Conservation (phyloP, 345 rosid species). For the Populus deltoides region DNA sequence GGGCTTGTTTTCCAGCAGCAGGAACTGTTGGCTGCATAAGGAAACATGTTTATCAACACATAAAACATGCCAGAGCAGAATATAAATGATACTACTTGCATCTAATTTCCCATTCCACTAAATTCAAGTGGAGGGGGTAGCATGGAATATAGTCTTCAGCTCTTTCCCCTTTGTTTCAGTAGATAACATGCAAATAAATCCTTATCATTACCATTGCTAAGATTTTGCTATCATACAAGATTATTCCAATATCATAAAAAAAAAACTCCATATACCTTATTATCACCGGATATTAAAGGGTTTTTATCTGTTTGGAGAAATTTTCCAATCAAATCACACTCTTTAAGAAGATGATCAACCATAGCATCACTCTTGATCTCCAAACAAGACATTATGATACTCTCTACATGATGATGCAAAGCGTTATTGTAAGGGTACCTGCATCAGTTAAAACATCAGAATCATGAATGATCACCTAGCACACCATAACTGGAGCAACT, state of each 20-base stretch:
- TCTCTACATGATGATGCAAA: constrained; percentile 94
- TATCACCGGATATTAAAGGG: constrained; percentile 52
- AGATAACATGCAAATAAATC: not conserved
- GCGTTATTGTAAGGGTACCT: constrained; percentile 98
- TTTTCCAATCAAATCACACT: constrained; percentile 74
- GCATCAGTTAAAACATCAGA: constrained; percentile 29
- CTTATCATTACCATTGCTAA: not conserved
- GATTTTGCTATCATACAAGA: not conserved
- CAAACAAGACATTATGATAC: constrained; percentile 74
- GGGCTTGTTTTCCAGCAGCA: constrained; percentile 67
- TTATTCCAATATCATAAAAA: not conserved
- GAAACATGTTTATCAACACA: not conserved
- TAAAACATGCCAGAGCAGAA: not conserved
- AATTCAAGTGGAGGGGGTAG: not conserved
- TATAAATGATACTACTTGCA: not conserved
- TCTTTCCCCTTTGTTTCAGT: not conserved
- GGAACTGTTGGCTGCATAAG: constrained; percentile 71
- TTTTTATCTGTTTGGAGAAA: constrained; percentile 70
- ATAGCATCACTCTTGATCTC: constrained; percentile 63
- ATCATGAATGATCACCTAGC: not conserved
- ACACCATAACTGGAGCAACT: not conserved
- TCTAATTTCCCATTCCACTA: not conserved
- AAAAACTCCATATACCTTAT: constrained; percentile 36
- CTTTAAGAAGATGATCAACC: constrained; percentile 71
- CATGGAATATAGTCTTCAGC: not conserved